phyloP scores from a whole-genome alignment of 2,329 filamentous ascomycete species.

The Volutella citrinella region DNA sequence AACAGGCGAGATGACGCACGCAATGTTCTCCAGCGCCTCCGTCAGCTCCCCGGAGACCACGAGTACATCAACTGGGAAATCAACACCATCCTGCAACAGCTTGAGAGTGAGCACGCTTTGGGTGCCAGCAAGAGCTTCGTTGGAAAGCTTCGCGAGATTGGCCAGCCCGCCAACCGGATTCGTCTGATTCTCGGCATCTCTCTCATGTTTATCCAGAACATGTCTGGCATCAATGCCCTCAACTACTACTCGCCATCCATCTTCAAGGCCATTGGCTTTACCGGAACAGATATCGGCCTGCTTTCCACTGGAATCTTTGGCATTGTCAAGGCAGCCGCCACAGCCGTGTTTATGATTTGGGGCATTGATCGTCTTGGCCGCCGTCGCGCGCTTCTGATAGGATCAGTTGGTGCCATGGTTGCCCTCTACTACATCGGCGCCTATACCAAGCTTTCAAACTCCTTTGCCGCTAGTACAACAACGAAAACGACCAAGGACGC shows the following conservation, averaged over 20 bases:
- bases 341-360: conserved; percentile 11
- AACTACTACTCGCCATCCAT: conserved; percentile 64
- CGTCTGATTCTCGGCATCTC: conserved; percentile 59
- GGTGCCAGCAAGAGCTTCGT: conserved; percentile 4
- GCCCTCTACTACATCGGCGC: conserved; percentile 10
- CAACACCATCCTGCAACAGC: conserved; percentile 9
- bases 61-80: conserved; percentile 11
- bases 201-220: conserved; percentile 11
- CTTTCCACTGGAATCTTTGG: conserved; percentile 65
- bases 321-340: conserved; percentile 47
- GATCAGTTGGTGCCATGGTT: conserved; percentile 5
- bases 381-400: conserved; percentile 7
- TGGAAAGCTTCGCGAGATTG: conserved; percentile 9
- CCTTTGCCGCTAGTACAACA: conserved; percentile 1
- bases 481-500: neutral
- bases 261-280: conserved; percentile 60
- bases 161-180: conserved; percentile 38
- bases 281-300: conserved; percentile 53
- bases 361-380: conserved; percentile 10
- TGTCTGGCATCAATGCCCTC: conserved; percentile 59
- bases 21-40: conserved; percentile 9
- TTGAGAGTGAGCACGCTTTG: conserved; percentile 7
- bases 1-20: conserved; percentile 6
- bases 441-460: conserved; percentile 8
- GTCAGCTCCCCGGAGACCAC: conserved; percentile 10